phyloP scores from a whole-genome alignment of 306 rosid genomes.

The Rosa multiflora region DNA sequence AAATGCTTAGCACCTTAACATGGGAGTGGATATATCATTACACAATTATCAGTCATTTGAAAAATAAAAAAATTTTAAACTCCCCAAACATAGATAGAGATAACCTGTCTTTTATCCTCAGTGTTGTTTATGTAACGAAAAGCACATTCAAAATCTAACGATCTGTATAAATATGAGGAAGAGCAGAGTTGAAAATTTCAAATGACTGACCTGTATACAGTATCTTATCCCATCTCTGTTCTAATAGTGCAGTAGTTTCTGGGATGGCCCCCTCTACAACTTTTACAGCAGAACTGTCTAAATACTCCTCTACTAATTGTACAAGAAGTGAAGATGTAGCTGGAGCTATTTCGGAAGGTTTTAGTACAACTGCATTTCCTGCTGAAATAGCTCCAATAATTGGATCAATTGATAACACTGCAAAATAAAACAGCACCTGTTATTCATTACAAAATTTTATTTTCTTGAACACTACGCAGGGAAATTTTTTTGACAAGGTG shows the following conservation, averaged over 20 bases:
- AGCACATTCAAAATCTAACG: neutral
- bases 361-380: constrained; percentile 69
- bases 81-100: neutral
- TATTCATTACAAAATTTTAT: neutral
- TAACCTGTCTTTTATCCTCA: neutral
- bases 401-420: constrained; percentile 81
- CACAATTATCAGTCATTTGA: neutral
- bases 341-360: constrained; percentile 83
- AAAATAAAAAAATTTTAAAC: neutral
- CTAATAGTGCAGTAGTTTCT: constrained; percentile 75
- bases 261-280: constrained; percentile 78
- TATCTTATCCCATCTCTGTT: constrained; percentile 88
- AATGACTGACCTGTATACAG: constrained; percentile 60
- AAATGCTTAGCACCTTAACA: neutral
- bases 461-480: neutral
- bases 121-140: neutral
- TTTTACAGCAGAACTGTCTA: constrained; percentile 63
- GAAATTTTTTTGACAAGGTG: neutral
- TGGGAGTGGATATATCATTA: neutral
- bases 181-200: neutral
- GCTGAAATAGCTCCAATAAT: constrained; percentile 86
- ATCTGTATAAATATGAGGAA: neutral
- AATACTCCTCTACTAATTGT: constrained; percentile 42
- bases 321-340: constrained; percentile 61
- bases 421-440: neutral